These are phyloP conservation scores for Emericellopsis terricola DNA, from an alignment of 495 filamentous ascomycete genomes.

Conservation along the genomic window DNA sequence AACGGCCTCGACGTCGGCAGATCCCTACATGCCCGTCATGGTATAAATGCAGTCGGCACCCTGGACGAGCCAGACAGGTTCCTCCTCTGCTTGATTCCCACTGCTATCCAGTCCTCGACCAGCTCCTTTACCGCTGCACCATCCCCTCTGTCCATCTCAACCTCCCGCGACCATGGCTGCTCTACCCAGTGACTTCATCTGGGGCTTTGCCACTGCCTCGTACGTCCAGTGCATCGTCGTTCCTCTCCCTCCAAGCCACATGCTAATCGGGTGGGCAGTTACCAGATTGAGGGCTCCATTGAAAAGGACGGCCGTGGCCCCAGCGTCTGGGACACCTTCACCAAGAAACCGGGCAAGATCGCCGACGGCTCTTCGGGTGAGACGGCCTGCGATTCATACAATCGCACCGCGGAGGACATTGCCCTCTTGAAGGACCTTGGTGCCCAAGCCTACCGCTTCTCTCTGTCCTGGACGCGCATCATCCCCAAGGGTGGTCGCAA, in stretches of 20 bases:
- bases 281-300: constrained; percentile 59
- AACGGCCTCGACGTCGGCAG: too few species aligned
- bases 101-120: too few species aligned
- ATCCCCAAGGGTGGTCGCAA: constrained; percentile 47
- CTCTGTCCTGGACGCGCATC: constrained; percentile 55
- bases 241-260: background rate
- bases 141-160: too few species aligned
- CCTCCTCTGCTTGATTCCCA: too few species aligned
- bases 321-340: constrained; percentile 68
- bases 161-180: constrained; percentile 18
- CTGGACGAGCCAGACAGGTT: too few species aligned
- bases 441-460: constrained; percentile 55
- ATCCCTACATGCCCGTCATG: too few species aligned
- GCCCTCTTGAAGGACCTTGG: constrained; percentile 46
- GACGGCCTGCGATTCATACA: constrained; percentile 61
- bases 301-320: constrained; percentile 51
- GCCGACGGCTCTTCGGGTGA: constrained; percentile 50
- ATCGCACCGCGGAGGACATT: constrained; percentile 56
- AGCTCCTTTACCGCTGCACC: too few species aligned
- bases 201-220: constrained; percentile 71
- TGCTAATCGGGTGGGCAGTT: constrained; percentile 26
- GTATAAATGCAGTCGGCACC: too few species aligned
- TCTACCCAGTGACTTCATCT: constrained; percentile 57
- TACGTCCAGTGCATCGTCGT: constrained; percentile 16
- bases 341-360: constrained; percentile 54